phyloP scores from a whole-genome alignment of 345 rosid genomes.

The Raphanus raphanistrum region DNA sequence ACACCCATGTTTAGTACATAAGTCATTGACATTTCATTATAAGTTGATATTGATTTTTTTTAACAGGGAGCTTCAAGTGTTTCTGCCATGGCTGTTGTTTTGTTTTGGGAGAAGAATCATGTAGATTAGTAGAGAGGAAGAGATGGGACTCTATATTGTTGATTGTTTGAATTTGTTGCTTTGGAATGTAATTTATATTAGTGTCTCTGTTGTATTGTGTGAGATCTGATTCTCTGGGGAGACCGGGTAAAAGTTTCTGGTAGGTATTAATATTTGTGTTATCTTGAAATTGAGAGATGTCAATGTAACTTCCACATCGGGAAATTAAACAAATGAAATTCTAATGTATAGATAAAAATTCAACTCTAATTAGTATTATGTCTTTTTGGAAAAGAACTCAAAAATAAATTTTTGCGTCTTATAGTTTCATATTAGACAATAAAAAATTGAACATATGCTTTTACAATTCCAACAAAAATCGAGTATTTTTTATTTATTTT shows the following conservation, averaged over 20 bases:
- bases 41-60: conserved; percentile 21
- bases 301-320: no score
- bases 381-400: no score
- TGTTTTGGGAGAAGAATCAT: conserved; percentile 27
- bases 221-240: conserved; percentile 12
- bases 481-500: no score
- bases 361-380: no score
- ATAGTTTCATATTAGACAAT: no score
- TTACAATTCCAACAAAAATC: no score
- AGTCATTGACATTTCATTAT: neutral
- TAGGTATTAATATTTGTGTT: neutral
- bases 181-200: conserved; percentile 5
- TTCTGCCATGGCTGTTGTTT: conserved; percentile 25
- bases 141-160: neutral
- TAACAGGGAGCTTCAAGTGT: conserved; percentile 20
- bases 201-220: conserved; percentile 23
- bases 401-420: no score
- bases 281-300: neutral
- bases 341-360: no score
- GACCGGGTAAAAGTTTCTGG: neutral
- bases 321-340: no score
- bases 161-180: conserved; percentile 10
- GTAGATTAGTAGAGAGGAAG: conserved; percentile 21
- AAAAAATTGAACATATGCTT: no score
- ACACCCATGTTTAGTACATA: no score